phyloP scores from a whole-genome alignment of 164 flowering plant genomes.

The Vitis cinerea region DNA sequence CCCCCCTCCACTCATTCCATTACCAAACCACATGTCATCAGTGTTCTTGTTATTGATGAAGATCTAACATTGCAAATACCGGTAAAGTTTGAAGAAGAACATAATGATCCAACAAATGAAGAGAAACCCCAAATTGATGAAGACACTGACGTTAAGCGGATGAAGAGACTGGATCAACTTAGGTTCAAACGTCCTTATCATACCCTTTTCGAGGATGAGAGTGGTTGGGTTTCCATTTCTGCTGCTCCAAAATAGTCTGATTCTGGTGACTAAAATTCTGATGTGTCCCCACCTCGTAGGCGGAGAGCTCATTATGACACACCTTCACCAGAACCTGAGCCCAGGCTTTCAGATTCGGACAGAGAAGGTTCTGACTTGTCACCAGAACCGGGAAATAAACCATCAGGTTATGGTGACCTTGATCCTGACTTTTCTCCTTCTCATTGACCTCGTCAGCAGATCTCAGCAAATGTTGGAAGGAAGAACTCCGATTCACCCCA shows the following conservation, averaged over 20 bases:
- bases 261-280: conserved; percentile 16
- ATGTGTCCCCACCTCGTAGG: conserved; percentile 56
- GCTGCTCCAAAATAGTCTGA: conserved; percentile 20
- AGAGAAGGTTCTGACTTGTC: conserved; percentile 8
- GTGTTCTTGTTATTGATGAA: conserved; percentile 75
- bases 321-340: conserved; percentile 31
- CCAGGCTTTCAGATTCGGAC: neutral
- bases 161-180: conserved; percentile 76
- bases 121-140: conserved; percentile 78
- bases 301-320: conserved; percentile 34
- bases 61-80: conserved; percentile 89
- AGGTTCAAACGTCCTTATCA: conserved; percentile 56
- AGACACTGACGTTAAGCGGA: conserved; percentile 80
- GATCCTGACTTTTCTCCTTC: conserved; percentile 24
- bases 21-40: conserved; percentile 16
- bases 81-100: conserved; percentile 49
- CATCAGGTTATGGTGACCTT: conserved; percentile 3
- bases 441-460: conserved; percentile 11
- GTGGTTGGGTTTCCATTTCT: conserved; percentile 86
- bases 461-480: too few relatives aligned
- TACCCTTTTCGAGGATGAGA: conserved; percentile 86
- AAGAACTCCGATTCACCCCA: too few relatives aligned
- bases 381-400: conserved; percentile 5
- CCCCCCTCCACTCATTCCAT: too few relatives aligned
- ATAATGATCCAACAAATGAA: conserved; percentile 60